Evolutionary conservation across 192 early-diverging fungal species (phyloP).

Genomic region (Spinellus fusiger): DNA sequence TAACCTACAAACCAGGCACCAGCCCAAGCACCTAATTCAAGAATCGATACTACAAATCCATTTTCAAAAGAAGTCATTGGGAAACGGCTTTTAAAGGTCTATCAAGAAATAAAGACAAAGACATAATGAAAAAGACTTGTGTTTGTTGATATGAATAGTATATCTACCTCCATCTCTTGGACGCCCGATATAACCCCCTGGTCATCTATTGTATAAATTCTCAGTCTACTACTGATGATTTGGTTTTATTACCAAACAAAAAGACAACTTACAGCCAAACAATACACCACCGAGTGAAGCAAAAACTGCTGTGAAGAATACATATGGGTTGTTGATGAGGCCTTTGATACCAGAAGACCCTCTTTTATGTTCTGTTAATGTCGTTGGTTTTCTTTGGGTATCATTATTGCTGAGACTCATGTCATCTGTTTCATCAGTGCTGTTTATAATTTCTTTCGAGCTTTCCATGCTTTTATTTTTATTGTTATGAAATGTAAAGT

Average conservation of each 20-base stretch:
- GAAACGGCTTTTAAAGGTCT: conserved; percentile 17
- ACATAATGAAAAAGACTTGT: neutral
- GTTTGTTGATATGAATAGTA: neutral
- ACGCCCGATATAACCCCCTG: conserved; percentile 36
- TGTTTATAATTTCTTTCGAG: too few relatives aligned
- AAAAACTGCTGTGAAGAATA: conserved; percentile 27
- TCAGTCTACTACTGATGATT: neutral
- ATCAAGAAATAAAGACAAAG: neutral
- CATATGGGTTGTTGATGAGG: conserved; percentile 26
- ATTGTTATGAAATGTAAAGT: too few relatives aligned
- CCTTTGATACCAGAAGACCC: conserved; percentile 14
- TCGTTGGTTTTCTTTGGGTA: neutral
- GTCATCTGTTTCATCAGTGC: too few relatives aligned
- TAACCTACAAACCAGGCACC: conserved; percentile 50
- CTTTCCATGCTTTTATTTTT: too few relatives aligned
- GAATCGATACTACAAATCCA: conserved; percentile 43
- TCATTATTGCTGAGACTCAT: too few relatives aligned
- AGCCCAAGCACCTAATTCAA: conserved; percentile 58
- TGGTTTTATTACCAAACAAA: neutral
- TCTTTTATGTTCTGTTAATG: neutral
- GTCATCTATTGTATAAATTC: conserved; percentile 15
- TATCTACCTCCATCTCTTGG: conserved; percentile 24
- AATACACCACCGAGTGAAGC: conserved; percentile 33
- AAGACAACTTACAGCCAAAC: conserved; percentile 30
- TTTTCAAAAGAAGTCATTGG: conserved; percentile 20